Evolutionary conservation across 345 rosid genomes (phyloP), one percentile per base, ranked within the genome.

Genomic region (Rhodamnia argentea): DNA sequence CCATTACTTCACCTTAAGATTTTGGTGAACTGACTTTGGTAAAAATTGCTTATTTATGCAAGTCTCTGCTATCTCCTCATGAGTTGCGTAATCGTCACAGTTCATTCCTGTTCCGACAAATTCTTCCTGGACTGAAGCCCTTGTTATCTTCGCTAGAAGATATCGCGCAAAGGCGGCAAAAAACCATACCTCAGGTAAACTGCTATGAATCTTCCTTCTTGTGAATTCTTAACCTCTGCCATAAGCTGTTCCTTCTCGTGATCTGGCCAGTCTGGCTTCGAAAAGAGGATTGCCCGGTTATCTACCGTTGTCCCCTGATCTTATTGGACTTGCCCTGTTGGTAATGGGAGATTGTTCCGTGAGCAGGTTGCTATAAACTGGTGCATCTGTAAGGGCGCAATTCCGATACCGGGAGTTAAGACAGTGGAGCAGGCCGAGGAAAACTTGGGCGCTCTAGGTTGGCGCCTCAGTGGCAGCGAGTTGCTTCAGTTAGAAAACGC

Each of bases 401-500:
- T 97, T 51, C 99, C 98, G 0, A 97, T 97, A 87, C 99, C 98
- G 5, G 98, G 98, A 59, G 93, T 97, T 14, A 96, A 96, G 91
- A 89, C 95, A 3, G 91, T 94, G 5, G 91, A 89, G 87, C 96
- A 95, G 90, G 97, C 91, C 13, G 90, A 93, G 88, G 98, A 96
- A 84, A 97, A 97, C 88, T 53, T 97, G 92, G 98, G 98, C 29
- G 98, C 99, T 24, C 82, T 97, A 14, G 94, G 98, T 70, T 94
- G 98, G 98, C 89, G 91, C 14, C 94, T 95, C 44, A 93, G 91
- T 85, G 90, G 91, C 20, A 92, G 90, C 52, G 98, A 96, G 86
- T 87, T 95, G 90, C 94, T 94, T 89, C 96, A 91, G 86, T 86
- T 97, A 87, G 98, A 97, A 87, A 87, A 86, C 53, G 95, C 96